Evolutionary conservation across 73 alveolate species (phyloP).

Genomic region (Paramecium caudatum): DNA sequence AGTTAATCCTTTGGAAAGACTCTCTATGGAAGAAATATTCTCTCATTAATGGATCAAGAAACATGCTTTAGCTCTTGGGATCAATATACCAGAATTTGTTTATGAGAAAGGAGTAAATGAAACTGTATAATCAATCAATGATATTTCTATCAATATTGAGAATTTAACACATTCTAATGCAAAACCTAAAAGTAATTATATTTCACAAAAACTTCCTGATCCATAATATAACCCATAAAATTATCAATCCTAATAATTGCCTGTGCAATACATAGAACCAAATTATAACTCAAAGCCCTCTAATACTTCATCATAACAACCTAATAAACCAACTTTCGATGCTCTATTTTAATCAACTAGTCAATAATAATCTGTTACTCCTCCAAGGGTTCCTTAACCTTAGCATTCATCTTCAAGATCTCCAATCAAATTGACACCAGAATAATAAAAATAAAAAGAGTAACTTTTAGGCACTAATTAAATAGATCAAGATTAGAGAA

Average conservation of each 20-base stretch:
- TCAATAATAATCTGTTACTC: no score
- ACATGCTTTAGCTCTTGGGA: constrained; percentile 18
- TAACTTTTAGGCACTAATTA: background rate
- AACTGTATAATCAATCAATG: constrained; percentile 50
- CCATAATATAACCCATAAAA: background rate
- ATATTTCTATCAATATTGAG: background rate
- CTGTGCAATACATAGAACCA: no score
- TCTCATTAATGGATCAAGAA: constrained; percentile 86
- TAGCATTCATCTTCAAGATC: constrained; percentile 12
- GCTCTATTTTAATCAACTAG: background rate
- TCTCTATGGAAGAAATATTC: constrained; percentile 80
- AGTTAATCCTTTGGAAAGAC: constrained; percentile 80
- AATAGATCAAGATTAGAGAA: background rate
- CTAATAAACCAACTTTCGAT: constrained; percentile 10
- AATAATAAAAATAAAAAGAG: constrained; percentile 19
- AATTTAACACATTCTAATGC: constrained; percentile 15
- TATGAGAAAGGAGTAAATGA: constrained; percentile 55
- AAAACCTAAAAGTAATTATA: background rate
- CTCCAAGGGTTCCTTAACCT: background rate
- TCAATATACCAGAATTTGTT: constrained; percentile 15
- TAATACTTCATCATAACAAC: no score
- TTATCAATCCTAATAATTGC: background rate
- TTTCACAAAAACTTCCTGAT: background rate
- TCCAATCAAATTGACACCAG: constrained; percentile 42
- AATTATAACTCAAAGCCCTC: no score